Base-by-base conservation (phyloP, 2,329 filamentous ascomycete genomes). In the Nothophoma quercina region DNA sequence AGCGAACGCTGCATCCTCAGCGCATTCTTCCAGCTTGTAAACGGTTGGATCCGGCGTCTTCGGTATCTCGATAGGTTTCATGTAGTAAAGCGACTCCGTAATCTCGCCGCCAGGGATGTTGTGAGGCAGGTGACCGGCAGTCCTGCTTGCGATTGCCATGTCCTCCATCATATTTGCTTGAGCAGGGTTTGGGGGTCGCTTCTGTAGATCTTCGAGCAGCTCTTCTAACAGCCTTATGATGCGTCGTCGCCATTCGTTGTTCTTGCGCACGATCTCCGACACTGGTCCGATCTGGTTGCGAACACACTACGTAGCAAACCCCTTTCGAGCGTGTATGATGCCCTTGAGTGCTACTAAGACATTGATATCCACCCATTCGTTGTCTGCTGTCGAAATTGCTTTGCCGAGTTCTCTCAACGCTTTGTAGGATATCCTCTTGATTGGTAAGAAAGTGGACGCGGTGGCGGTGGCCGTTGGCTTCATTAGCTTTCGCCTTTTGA, bases 1-100 rank as follows among this genome's bases (percentile, higher is more conserved):
- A 15, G 55, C 44, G 22, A 64, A 60, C 5, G 56, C 52, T 3
- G 40, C 46, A n/a, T 59, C 56, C 22, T 59, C 56, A 10, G 22
- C n/a, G 6, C 30, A 56, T 9, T 42, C 15, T 36, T 59, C 41
- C 7, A 61, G 6, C 25, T 33, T 40, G 43, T 61, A 61, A 8
- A 36, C 15, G 1, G 26, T 6, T 4, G 4, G 15, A 21, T 30
- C 28, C 7, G 33, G 7, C 2, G 19, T 41, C 12, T 21, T 9
- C 10, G 48, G 45, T 32, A 41, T 39, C 19, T 47, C 9, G 22
- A 42, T 39, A 5, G 4, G 15, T 23, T 16, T 28, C 8, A 40
- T 30, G 21, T 32, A 46, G 25, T 44, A 51, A 15, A 44, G 40
- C 26, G 47, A 42, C 8, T 45, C 29, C 3, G 46, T n/a, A 15